Percentiles rank a stretch among this genome's conserved stretches.
Evolutionary conservation across 2,329 filamentous ascomycete genomes (phyloP).

Genomic region (Fusarium metavorans): DNA sequence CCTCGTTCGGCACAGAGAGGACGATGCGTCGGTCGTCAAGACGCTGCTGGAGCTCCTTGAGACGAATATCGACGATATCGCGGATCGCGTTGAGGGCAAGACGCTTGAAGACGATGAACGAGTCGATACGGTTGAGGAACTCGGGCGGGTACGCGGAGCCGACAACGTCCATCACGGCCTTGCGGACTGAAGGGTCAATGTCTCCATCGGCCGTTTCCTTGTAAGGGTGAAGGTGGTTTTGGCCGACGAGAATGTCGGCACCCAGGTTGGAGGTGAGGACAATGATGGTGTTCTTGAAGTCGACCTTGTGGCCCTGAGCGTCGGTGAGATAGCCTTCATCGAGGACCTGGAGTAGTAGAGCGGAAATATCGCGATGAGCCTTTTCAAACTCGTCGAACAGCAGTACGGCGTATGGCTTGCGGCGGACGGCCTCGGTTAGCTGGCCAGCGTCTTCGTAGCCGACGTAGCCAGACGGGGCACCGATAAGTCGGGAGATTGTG

Average conservation of each 20-base stretch:
- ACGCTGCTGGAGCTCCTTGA: slow-evolving; percentile 84
- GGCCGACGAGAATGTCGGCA: slow-evolving; percentile 87
- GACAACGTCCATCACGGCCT: slow-evolving; percentile 90
- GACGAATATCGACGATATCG: slow-evolving; percentile 93
- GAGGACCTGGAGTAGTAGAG: slow-evolving; percentile 90
- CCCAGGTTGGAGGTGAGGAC: slow-evolving; percentile 96
- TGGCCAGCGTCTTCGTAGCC: slow-evolving; percentile 98
- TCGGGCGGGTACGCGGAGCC: slow-evolving; percentile 82
- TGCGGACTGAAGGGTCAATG: slow-evolving; percentile 78
- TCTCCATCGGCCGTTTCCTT: slow-evolving; percentile 73
- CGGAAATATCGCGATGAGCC: slow-evolving; percentile 93
- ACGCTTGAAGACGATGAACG: slow-evolving; percentile 95
- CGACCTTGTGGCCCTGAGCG: slow-evolving; percentile 94
- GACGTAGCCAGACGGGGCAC: slow-evolving; percentile 92
- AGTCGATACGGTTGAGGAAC: slow-evolving; percentile 96
- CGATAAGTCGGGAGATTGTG: slow-evolving; percentile 92
- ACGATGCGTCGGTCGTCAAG: slow-evolving; percentile 88
- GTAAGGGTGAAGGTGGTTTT: slow-evolving; percentile 73
- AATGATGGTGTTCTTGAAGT: slow-evolving; percentile 96
- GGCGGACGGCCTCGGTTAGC: slow-evolving; percentile 91
- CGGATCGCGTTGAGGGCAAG: slow-evolving; percentile 82
- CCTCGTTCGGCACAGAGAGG: slow-evolving; percentile 76
- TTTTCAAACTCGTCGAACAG: slow-evolving; percentile 99
- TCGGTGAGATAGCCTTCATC: slow-evolving; percentile 98
- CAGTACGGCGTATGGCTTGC: slow-evolving; percentile 94